These are phyloP conservation scores for Graphilbum fragrans DNA, from an alignment of 2,329 filamentous ascomycete genomes.

Conservation along the genomic window DNA sequence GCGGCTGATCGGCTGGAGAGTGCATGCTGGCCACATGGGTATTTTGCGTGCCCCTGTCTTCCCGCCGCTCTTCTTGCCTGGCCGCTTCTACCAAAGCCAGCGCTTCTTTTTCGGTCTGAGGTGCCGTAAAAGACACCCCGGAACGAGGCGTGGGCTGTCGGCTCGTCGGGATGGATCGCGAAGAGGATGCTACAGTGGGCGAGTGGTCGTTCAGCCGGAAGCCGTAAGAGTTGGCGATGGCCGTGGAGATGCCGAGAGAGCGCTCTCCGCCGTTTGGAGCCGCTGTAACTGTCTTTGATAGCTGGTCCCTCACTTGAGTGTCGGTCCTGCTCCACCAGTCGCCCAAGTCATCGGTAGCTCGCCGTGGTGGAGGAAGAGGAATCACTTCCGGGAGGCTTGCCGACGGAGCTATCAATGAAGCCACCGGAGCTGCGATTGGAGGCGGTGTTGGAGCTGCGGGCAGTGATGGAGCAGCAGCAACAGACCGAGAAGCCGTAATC, in stretches of 20 bases:
- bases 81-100: not conserved
- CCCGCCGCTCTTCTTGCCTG: not conserved
- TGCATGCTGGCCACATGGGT: no score
- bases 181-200: constrained; percentile 14
- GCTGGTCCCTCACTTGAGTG: no score
- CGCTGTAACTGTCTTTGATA: not conserved
- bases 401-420: not conserved
- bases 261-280: not conserved
- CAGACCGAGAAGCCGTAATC: not conserved
- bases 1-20: constrained; percentile 21
- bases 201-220: constrained; percentile 6
- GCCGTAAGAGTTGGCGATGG: constrained; percentile 8
- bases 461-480: not conserved
- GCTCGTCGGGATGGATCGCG: constrained; percentile 11
- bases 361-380: no score
- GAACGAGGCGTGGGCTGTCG: not conserved
- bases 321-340: no score
- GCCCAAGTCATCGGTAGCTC: no score
- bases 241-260: constrained; percentile 6
- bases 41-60: no score
- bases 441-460: no score
- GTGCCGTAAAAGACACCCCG: no score
- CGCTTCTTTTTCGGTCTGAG: not conserved
- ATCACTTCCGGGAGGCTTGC: no score
- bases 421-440: not conserved